Evolutionary conservation across 305 asterid genomes (phyloP), one percentile per base, ranked within the genome.

Genomic region (Rubia peregrina): DNA sequence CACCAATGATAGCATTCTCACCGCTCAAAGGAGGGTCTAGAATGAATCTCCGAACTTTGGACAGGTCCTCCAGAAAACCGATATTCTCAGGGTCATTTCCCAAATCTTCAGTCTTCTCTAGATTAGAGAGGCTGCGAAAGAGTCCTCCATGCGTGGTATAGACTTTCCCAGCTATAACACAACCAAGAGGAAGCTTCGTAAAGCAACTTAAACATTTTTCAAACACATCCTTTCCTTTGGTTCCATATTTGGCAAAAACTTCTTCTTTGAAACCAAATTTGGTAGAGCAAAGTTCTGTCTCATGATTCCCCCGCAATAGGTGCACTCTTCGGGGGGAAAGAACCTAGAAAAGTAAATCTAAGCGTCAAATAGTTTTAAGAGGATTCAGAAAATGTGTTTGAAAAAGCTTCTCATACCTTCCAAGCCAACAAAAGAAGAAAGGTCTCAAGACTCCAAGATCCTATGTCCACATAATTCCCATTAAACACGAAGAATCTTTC

Each of bases 21-120:
- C 98, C 98, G 81, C 86, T 88, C 95, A 95, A 86, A 1, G 96
- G 97, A 81, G 98, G 97, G 83, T 93, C 98, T 69, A 87, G 96
- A 67, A 93, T 95, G 66, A 95, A 85, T 76, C 98, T 86, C 83
- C 98, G 82, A 70, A 96, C 93, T 80, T 86, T 90, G 62, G 85
- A 86, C 65, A 93, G 86, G 84, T 93, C 98, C 71, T 90, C 97
- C 75, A 93, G 83, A 61, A 95, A 84, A 78, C 97, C 98, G 61
- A 93, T 79, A 67, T 86, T 79, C 75, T 86, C 90, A 44, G 89
- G 84, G 43, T 86, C 26, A 68, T 30, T 48, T 67, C 14, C 61
- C 60, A 51, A 67, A 48, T 68, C 26, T 17, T 49, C 56, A 49
- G 62, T 90, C 86, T 86, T 89, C 85, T 90, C 89, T 53, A 79